These are phyloP conservation scores for Xylaria digitata DNA, from an alignment of 2,329 filamentous ascomycete species.

Conservation along the genomic window DNA sequence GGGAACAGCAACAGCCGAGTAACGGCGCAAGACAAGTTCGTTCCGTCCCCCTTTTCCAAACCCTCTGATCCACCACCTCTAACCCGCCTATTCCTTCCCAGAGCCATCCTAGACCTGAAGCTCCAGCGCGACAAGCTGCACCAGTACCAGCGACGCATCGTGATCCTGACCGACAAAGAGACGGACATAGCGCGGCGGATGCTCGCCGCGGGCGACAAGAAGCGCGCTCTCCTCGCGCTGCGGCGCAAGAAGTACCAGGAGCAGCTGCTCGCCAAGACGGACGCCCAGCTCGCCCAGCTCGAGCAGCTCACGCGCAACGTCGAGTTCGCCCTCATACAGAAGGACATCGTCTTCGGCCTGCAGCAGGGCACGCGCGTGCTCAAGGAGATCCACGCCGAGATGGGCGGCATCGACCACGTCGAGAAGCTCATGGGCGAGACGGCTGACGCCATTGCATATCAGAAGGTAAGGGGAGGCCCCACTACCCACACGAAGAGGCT, in stretches of 20 bases:
- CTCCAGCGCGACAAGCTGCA: constrained; percentile 96
- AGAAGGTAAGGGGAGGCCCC: constrained; percentile 69
- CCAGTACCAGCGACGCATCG: constrained; percentile 93
- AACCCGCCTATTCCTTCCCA: constrained; percentile 52
- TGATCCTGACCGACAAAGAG: constrained; percentile 85
- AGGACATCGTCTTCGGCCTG: constrained; percentile 92
- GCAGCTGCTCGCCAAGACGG: constrained; percentile 86
- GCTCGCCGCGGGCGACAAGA: constrained; percentile 81
- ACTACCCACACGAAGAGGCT: background rate
- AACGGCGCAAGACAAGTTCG: constrained; percentile 87
- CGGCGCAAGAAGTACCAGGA: constrained; percentile 98
- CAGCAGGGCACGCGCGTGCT: constrained; percentile 92
- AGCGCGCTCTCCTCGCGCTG: constrained; percentile 84
- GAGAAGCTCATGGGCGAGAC: constrained; percentile 96
- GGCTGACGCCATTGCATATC: constrained; percentile 90
- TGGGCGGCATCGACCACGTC: constrained; percentile 92
- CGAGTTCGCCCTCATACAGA: constrained; percentile 96
- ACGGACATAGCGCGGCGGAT: constrained; percentile 87
- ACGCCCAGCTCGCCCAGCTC: constrained; percentile 91
- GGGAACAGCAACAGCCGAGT: constrained; percentile 68
- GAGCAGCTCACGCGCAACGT: constrained; percentile 89
- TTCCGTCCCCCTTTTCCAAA: constrained; percentile 57
- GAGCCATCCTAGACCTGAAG: constrained; percentile 97
- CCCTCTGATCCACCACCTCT: constrained; percentile 17
- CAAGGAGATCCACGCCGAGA: constrained; percentile 91